Evolutionary conservation across 2,329 filamentous ascomycete genomes (phyloP).

Genomic region (Penicillium sclerotiorum): DNA sequence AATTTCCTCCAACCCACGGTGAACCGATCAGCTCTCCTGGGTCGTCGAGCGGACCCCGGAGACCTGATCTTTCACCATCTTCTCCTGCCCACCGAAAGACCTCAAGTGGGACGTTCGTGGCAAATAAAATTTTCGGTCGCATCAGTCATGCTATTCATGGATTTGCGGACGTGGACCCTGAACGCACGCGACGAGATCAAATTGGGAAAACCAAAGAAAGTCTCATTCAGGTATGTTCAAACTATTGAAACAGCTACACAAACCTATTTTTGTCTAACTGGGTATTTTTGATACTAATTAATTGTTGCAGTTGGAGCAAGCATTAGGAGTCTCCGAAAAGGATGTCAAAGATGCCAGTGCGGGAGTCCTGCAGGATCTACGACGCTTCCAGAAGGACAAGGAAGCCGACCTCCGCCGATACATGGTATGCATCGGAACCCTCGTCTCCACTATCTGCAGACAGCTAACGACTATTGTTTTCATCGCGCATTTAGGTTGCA

Average conservation of each 20-base stretch:
- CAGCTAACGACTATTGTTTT: slow-evolving; percentile 11
- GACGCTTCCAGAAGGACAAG: slow-evolving; percentile 92
- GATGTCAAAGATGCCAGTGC: slow-evolving; percentile 92
- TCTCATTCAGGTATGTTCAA: slow-evolving; percentile 59
- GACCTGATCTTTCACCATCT: slow-evolving; percentile 35
- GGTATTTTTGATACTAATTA: not conserved
- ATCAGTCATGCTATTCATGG: slow-evolving; percentile 95
- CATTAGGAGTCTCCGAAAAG: slow-evolving; percentile 80
- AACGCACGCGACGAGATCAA: slow-evolving; percentile 85
- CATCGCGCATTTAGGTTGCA: slow-evolving; percentile 64
- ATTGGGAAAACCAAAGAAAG: slow-evolving; percentile 95
- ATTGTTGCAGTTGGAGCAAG: slow-evolving; percentile 75
- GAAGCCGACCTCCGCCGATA: slow-evolving; percentile 91
- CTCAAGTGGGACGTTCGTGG: slow-evolving; percentile 85
- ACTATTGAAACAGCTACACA: not conserved
- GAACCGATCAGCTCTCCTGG: slow-evolving; percentile 69
- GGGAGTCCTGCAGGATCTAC: slow-evolving; percentile 85
- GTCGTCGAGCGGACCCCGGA: slow-evolving; percentile 62
- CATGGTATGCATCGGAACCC: slow-evolving; percentile 68
- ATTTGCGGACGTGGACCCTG: slow-evolving; percentile 93
- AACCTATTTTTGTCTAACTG: not conserved
- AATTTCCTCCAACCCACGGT: slow-evolving; percentile 88
- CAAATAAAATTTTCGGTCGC: slow-evolving; percentile 89
- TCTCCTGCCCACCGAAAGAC: slow-evolving; percentile 71
- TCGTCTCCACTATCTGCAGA: slow-evolving; percentile 4